These are phyloP conservation scores for Apiotrichum sp. DNA, from an alignment of 1,284 basidiomycete genomes.

Conservation along the genomic window DNA sequence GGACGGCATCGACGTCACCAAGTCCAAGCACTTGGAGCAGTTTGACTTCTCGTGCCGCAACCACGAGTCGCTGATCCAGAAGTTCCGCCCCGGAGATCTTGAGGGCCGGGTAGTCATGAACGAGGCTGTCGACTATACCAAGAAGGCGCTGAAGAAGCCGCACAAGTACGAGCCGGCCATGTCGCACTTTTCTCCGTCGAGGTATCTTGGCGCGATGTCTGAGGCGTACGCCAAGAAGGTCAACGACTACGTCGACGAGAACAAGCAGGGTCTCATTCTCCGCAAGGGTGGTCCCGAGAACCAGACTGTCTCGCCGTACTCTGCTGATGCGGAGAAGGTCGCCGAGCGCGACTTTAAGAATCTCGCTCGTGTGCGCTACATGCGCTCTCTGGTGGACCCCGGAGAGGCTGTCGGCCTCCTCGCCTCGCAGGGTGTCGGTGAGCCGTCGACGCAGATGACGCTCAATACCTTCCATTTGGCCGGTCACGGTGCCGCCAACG, in stretches of 20 bases:
- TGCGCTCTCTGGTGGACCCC: conserved; percentile 89
- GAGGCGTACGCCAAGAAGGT: conserved; percentile 84
- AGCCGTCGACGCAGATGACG: conserved; percentile 99
- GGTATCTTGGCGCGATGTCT: conserved; percentile 82
- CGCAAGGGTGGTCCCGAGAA: conserved; percentile 46
- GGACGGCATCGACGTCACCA: conserved; percentile 93
- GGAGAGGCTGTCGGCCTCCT: conserved; percentile 96
- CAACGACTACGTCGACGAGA: conserved; percentile 71
- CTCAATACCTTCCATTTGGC: conserved; percentile 99
- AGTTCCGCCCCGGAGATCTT: conserved; percentile 63
- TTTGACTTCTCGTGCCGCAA: conserved; percentile 94
- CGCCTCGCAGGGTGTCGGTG: conserved; percentile 97
- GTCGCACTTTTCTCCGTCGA: conserved; percentile 69
- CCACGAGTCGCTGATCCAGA: conserved; percentile 68
- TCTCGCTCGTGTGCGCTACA: conserved; percentile 83
- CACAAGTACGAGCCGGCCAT: conserved; percentile 66
- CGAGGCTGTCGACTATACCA: conserved; percentile 72
- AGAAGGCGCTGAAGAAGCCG: conserved; percentile 75
- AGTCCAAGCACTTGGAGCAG: conserved; percentile 80
- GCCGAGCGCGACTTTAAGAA: conserved; percentile 61
- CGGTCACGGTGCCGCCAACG: conserved; percentile 97
- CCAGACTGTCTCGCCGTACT: conserved; percentile 49
- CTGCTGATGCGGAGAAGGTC: conserved; percentile 23
- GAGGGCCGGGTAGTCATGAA: conserved; percentile 60
- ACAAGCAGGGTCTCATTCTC: conserved; percentile 68